Evolutionary conservation across 2,329 filamentous ascomycete species (phyloP).

Genomic region (Rugonectria rugulosa): DNA sequence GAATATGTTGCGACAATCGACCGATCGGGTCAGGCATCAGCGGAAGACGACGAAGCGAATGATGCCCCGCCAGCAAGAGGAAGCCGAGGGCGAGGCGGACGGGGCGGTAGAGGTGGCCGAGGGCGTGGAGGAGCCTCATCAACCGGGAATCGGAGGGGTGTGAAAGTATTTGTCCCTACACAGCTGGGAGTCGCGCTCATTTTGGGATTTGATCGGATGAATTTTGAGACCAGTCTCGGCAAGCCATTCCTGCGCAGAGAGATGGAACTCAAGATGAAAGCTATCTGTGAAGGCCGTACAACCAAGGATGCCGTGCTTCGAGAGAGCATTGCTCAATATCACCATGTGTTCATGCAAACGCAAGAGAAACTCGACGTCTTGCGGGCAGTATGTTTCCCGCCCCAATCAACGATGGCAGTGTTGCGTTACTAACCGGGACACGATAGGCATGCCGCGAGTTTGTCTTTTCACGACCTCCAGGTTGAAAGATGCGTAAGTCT

Average conservation of each 20-base stretch:
- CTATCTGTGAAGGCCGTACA: constrained; percentile 88
- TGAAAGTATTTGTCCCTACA: constrained; percentile 92
- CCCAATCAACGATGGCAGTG: constrained; percentile 1
- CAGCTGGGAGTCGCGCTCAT: constrained; percentile 90
- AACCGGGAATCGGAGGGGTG: constrained; percentile 54
- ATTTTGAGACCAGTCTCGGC: constrained; percentile 88
- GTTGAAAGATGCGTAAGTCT: constrained; percentile 14
- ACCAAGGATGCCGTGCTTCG: constrained; percentile 78
- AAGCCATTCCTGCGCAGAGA: constrained; percentile 97
- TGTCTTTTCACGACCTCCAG: constrained; percentile 34
- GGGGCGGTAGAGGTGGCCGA: constrained; percentile 47
- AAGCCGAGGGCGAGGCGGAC: constrained; percentile 55
- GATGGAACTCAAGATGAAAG: constrained; percentile 97
- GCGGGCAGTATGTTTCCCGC: constrained; percentile 60
- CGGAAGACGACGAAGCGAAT: constrained; percentile 48
- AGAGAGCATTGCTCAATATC: constrained; percentile 87
- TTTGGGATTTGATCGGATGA: constrained; percentile 93
- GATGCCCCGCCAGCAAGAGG: constrained; percentile 51
- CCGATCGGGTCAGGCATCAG: constrained; percentile 47
- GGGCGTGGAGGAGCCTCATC: constrained; percentile 51
- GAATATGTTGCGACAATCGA: constrained; percentile 79
- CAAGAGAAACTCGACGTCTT: constrained; percentile 75
- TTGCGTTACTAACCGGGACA: constrained; percentile 26
- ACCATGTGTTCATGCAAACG: constrained; percentile 83
- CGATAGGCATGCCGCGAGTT: constrained; percentile 50